Base-by-base conservation (phyloP, 805 yeast genomes). In the Lachancea quebecensis region DNA sequence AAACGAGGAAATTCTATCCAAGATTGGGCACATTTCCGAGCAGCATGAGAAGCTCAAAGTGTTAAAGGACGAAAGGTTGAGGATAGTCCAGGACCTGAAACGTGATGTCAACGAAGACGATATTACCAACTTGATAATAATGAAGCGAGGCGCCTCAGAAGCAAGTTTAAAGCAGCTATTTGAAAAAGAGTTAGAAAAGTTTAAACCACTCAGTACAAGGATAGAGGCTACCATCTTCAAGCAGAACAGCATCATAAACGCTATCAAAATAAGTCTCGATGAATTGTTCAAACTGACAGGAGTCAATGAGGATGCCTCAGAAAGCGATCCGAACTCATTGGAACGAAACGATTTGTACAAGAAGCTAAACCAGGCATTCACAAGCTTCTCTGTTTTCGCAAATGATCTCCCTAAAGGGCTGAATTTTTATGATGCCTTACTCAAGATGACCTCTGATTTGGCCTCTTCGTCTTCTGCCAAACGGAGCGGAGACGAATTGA, bases 21-120 rank as follows among this genome's bases (percentile, higher is more conserved):
- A 70, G 25, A 69, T 87, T 14, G 67, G 69, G 10, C 60, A 64
- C 17, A 69, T 87, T 2, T 85, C 82, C 46, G 70, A 74, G n/a
- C 61, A 73, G 14, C 67, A 83, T 38, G 77, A 76, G 39, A 82
- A 81, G 45, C 70, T 91, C 56, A 77, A 77, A 46, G 70, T 76
- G 37, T 59, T 88, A 47, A 79, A 79, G 54, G 68, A 74, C 29
- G 93, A 85, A 59, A 78, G 95, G 38, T 61, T 68, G 5, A 70
- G 78, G 33, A 72, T 82, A 1, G 68, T 85, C 31, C 72, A 72
- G 1, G 86, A 81, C 41, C 70, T 91, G 56, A 88, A 88, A 57
- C 73, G 70, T 6, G 75, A 76, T 39, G 80, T 85, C 30, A 93
- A 82, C 55, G 71, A 74, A 11, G 98, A 91, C 65, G 97, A 91